These are phyloP conservation scores for Prunus armeniaca DNA, from an alignment of 306 rosid genomes.

Conservation along the genomic window DNA sequence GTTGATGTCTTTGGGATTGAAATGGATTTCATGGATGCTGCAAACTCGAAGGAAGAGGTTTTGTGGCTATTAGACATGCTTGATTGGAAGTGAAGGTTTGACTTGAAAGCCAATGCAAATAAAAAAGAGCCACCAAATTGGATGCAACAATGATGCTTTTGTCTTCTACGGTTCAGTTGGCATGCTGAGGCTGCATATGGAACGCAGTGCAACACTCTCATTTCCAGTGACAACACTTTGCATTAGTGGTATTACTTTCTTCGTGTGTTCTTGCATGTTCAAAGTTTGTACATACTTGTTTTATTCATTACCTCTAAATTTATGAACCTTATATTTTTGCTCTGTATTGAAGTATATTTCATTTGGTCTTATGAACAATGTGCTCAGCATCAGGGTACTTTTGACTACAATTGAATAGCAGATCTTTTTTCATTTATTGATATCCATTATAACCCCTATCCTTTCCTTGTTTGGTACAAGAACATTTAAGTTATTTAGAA, in stretches of 20 bases:
- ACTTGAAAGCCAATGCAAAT: constrained; percentile 8
- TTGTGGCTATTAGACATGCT: constrained; percentile 90
- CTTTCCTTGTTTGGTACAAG: no score
- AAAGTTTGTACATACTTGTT: constrained; percentile 17
- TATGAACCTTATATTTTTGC: not conserved
- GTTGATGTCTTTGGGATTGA: constrained; percentile 86
- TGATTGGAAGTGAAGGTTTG: constrained; percentile 76
- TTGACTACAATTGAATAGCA: no score
- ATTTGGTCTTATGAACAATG: not conserved
- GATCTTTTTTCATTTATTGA: no score
- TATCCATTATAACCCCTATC: no score
- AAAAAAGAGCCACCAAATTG: not conserved
- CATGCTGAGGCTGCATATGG: not conserved
- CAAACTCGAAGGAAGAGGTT: constrained; percentile 85
- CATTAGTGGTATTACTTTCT: not conserved
- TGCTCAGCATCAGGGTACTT: no score
- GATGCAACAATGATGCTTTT: not conserved
- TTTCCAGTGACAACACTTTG: not conserved
- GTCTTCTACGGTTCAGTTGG: not conserved
- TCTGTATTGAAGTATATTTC: not conserved
- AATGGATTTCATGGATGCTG: constrained; percentile 94
- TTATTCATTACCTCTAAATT: not conserved
- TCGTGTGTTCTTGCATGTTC: constrained; percentile 6
- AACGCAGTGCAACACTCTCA: not conserved
- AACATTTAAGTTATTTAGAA: no score